Percentiles rank a stretch among this genome's conserved stretches.
Conservation (phyloP, 2,329 filamentous ascomycete species). For the Fusarium irregulare region DNA sequence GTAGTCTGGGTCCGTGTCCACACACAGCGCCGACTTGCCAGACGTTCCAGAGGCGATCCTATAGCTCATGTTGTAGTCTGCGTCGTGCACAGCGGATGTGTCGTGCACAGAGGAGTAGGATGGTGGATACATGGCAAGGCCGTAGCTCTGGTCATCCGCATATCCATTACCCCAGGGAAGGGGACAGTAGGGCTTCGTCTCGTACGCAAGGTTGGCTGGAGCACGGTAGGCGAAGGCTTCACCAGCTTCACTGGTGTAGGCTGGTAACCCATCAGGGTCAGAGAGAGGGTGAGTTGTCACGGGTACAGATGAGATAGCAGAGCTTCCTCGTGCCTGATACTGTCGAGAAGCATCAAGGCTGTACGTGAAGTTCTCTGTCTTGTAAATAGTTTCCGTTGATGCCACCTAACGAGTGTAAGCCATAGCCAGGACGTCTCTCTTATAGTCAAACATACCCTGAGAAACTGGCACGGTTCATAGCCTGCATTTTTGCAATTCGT, state of each 20-base stretch:
- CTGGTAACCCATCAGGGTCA: conserved; percentile 36
- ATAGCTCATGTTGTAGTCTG: conserved; percentile 45
- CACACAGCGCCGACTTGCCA: conserved; percentile 42
- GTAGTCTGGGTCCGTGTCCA: conserved; percentile 46
- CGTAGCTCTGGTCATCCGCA: conserved; percentile 43
- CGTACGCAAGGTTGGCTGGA: conserved; percentile 41
- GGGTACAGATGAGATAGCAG: conserved; percentile 25
- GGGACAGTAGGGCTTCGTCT: conserved; percentile 43
- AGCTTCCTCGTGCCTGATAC: conserved; percentile 44
- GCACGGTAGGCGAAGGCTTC: conserved; percentile 39
- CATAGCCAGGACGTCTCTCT: background rate
- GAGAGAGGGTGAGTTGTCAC: conserved; percentile 20
- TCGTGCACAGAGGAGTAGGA: conserved; percentile 39
- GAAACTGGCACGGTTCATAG: conserved; percentile 77
- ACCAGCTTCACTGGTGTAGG: conserved; percentile 28
- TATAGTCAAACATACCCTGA: conserved; percentile 71
- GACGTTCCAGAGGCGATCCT: conserved; percentile 39
- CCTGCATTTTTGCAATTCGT: conserved; percentile 83
- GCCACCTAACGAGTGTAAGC: conserved; percentile 42
- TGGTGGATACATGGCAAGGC: conserved; percentile 43
- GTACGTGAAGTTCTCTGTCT: conserved; percentile 46
- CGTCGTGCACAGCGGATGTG: conserved; percentile 35
- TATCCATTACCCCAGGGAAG: conserved; percentile 43
- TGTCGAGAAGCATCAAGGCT: conserved; percentile 49
- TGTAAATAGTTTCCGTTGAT: conserved; percentile 48